Percentiles rank a stretch among this genome's conserved stretches.
Conservation (phyloP, 257 asterid genomes). For the Solanum infundibuliforme region DNA sequence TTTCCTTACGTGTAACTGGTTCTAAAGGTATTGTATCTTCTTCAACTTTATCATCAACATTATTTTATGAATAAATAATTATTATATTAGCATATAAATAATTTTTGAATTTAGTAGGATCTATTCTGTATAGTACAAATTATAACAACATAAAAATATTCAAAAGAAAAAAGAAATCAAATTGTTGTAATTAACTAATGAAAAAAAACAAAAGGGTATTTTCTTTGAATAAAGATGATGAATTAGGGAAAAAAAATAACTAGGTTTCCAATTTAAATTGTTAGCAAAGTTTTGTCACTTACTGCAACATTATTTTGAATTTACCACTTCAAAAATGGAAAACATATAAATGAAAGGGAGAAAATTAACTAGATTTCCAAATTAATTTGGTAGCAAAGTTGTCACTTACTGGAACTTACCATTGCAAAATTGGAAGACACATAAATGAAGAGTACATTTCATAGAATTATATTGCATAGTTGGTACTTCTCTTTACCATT, state of each 20-base stretch:
- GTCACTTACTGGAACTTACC: neutral
- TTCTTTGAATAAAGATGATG: neutral
- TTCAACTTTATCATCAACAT: too few species aligned
- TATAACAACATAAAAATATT: too few species aligned
- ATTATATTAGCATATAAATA: neutral
- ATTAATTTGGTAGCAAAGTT: neutral
- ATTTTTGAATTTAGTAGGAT: neutral
- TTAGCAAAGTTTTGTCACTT: neutral
- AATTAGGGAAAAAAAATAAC: too few species aligned
- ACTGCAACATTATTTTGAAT: neutral
- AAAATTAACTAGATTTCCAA: too few species aligned
- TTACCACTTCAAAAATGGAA: neutral
- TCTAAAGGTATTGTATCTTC: too few species aligned
- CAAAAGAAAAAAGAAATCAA: neutral
- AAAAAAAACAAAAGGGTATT: too few species aligned
- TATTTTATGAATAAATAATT: too few species aligned
- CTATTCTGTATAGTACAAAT: too few species aligned
- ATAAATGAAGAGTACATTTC: neutral
- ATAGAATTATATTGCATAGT: too few species aligned
- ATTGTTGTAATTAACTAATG: neutral
- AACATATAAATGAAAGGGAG: neutral
- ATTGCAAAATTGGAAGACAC: neutral
- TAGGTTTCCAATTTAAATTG: too few species aligned
- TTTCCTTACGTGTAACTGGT: too few species aligned
- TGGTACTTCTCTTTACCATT: neutral